Evolutionary conservation across 352 stramenopile species (phyloP), one percentile per base, ranked within the genome.

Genomic region (Hyaloperonospora brassicae): DNA sequence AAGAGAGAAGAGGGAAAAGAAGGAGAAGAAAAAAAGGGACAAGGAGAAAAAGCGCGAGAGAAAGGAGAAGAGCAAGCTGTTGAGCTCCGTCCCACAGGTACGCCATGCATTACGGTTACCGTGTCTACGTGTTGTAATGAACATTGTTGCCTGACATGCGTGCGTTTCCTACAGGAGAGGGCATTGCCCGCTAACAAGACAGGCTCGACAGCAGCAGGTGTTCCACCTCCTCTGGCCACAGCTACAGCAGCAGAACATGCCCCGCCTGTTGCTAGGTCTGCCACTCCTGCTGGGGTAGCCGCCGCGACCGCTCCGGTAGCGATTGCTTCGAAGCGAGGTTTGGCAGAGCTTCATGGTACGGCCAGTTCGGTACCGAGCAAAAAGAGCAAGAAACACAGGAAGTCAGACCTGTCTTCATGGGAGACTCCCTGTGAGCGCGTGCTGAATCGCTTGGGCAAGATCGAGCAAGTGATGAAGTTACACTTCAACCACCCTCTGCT

Each of bases 401-500:
- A 89, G 48, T 79, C 68, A 11, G 80, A 93, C 44, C 50, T 93
- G n/a, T 78, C 50, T 27, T 70, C 68, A 0, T 93, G 82, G 81
- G 84, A 93, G 50, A 60, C 68, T 11, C 57, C 69, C 0, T 89
- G 68, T 40, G 81, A 92, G 23, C 77, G 82, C 7, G 68, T 87
- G 2, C 57, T 93, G 1, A 90, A 88, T 27, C 68, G 80, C 10
- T 43, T 93, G 24, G 22, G 54, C 21, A 90, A 90, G 60, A 87
- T 92, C 47, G 84, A 93, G 47, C 76, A 88, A 46, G 80, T 93
- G 14, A 35, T 61, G 1, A 89, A 89, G 59, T 69, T 92, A 1
- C 82, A 93, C 47, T 92, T 93, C 40, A 76, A 92, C 51, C 60
- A 82, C 38, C 84, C 84, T 1, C 40, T 93, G 23, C 45, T 89